Evolutionary conservation across 2,329 filamentous ascomycete species (phyloP).

Genomic region (Colletotrichum neosansevieriae): DNA sequence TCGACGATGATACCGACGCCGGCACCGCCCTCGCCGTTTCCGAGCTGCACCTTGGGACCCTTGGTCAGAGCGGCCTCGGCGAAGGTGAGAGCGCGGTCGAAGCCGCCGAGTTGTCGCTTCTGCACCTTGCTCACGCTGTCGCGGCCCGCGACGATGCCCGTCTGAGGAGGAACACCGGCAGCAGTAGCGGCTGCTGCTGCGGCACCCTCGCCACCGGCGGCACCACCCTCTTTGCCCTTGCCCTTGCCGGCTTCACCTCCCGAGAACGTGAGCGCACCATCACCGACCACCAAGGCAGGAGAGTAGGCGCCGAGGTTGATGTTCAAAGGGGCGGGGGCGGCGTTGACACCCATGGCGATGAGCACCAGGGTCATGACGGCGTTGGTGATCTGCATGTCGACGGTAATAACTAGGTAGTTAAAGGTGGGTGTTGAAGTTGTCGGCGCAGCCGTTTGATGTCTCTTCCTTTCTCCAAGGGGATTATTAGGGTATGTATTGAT

Average conservation of each 20-base stretch:
- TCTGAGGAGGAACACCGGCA: slow-evolving; percentile 7
- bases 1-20: slow-evolving; percentile 56
- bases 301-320: slow-evolving; percentile 52
- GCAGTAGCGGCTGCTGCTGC: slow-evolving; percentile 30
- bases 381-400: slow-evolving; percentile 30
- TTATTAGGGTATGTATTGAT: slow-evolving; percentile 26
- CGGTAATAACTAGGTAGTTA: neutral
- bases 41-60: slow-evolving; percentile 54
- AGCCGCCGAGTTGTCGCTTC: slow-evolving; percentile 54
- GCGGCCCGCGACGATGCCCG: slow-evolving; percentile 1
- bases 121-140: slow-evolving; percentile 41
- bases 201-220: slow-evolving; percentile 3
- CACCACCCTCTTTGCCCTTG: slow-evolving; percentile 26
- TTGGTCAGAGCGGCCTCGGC: slow-evolving; percentile 55
- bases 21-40: slow-evolving; percentile 53
- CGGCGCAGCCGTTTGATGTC: slow-evolving; percentile 34
- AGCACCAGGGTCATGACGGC: slow-evolving; percentile 43
- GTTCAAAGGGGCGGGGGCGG: slow-evolving; percentile 49
- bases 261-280: slow-evolving; percentile 61
- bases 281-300: slow-evolving; percentile 50
- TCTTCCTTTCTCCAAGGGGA: slow-evolving; percentile 15
- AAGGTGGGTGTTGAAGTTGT: neutral
- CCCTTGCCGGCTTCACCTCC: slow-evolving; percentile 44
- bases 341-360: slow-evolving; percentile 45
- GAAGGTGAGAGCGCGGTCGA: slow-evolving; percentile 55